Base-by-base conservation (phyloP, 495 filamentous ascomycete species). In the Trichocladium antarcticum region DNA sequence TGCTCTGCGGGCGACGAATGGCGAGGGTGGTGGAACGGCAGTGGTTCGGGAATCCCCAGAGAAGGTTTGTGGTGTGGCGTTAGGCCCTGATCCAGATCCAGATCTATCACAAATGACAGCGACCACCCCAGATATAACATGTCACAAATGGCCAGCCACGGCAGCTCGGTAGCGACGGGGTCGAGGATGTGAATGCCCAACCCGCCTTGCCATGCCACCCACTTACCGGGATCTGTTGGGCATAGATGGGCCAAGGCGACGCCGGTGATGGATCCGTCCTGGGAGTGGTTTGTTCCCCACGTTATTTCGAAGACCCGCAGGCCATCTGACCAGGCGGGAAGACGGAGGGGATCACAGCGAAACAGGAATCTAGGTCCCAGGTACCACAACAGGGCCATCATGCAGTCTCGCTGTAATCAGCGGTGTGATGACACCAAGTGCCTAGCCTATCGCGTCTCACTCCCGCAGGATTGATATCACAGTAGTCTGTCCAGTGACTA, bases 81-180 rank as follows among this genome's bases (percentile, higher is more conserved):
- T 37, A n/a, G 37, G 16, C 34, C 15, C 34, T 24, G 24, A 22
- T 17, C 17, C 1, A 10, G n/a, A 11, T 11, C 11, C 37, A 54
- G 54, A 54, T 57, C 42, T 42, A 19, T 54, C 54, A 54, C 19
- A 57, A 57, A 54, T 54, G 54, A 57, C 28, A 54, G 54, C 54
- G 36, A 49, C 41, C 27, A 47, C 17, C 11, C 19, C 37, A 47
- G 45, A 40, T 47, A 47, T 47, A 47, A 40, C 45, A 29, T 47
- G n/a, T 34, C 37, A 32, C 36, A 31, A 16, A 28, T 22, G 9
- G 16, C 4, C 16, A 16, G 15, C 5, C 12, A 22, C 3, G 7
- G 16, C 0, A 27, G 8, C 12, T 22, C 27, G 45, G 27, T 16
- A 11, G 1, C n/a, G 6, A 16, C 2, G 45, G 15, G 1, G 19